Evolutionary conservation across 2,329 filamentous ascomycete genomes (phyloP), one percentile per base, ranked within the genome.

Genomic region (Trichoderma atroviride): DNA sequence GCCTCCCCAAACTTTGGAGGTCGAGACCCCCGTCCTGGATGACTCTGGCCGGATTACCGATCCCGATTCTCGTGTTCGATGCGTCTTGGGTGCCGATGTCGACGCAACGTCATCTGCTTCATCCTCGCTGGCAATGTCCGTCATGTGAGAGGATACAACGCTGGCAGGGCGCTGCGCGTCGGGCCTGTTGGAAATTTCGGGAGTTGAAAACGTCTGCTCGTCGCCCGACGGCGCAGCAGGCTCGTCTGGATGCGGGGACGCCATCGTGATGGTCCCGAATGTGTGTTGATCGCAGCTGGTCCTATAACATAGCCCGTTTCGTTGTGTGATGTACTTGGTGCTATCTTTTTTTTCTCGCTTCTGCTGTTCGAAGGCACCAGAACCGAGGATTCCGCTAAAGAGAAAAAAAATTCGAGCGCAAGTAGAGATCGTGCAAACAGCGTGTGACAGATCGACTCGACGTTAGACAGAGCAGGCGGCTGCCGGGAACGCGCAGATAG

Each of bases 141-240:
- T 92, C 86, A 92, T 90, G 71, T 88, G 88, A 69, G 90, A 92
- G 33, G 91, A 92, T 65, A 92, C 90, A 69, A 91, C 85, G 72
- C 89, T 91, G 58, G 88, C 84, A 27, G 87, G 84, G 37, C 87
- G 85, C 70, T 83, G 78, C 55, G 80, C 76, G 53, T 83, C 77
- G 76, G 79, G 79, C 60, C 74, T 78, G 3, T 75, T 78, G 3
- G 82, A 80, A 59, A 81, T 81, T 55, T 81, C 79, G 3, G 82
- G 77, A 65, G n/a, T 27, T 27, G 63, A 35, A 29, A 83, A 82
- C 70, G 77, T 76, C 68, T 78, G 77, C 50, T 81, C 81, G 63
- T 83, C 79, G 63, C 76, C 74, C 56, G 81, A 79, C 69, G 80
- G 79, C 62, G 76, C 75, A 35, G 79, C 75, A 69, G 76, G 78